Evolutionary conservation across 352 stramenopile genomes (phyloP).

Genomic region (Detonula confervacea): DNA sequence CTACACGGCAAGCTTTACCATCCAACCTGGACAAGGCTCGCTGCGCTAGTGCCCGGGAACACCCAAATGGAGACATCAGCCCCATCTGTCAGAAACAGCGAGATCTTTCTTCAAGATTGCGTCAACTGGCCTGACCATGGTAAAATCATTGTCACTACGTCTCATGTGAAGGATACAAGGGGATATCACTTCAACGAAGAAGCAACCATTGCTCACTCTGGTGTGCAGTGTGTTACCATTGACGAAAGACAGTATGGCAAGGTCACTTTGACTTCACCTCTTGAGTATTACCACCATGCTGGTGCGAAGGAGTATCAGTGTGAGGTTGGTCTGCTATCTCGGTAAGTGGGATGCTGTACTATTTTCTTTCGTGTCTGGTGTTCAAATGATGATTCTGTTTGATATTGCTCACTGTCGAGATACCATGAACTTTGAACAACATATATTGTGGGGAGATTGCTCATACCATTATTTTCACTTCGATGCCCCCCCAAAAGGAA

Average conservation of each 20-base stretch:
- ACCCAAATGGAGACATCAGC: too few species aligned
- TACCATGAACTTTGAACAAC: too few species aligned
- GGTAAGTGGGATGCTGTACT: too few species aligned
- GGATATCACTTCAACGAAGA: slow-evolving; percentile 42
- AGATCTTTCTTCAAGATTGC: slow-evolving; percentile 49
- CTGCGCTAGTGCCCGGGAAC: slow-evolving; percentile 36
- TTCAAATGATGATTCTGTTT: too few species aligned
- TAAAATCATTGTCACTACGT: slow-evolving; percentile 29
- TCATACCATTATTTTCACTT: too few species aligned
- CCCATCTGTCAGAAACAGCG: too few species aligned
- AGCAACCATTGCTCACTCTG: slow-evolving; percentile 12
- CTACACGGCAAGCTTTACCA: slow-evolving; percentile 65
- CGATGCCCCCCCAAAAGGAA: too few species aligned
- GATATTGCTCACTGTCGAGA: too few species aligned
- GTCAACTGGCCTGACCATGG: slow-evolving; percentile 62
- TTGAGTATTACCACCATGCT: slow-evolving; percentile 41
- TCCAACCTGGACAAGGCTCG: slow-evolving; percentile 67
- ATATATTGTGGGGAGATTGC: too few species aligned
- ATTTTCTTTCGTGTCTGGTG: too few species aligned
- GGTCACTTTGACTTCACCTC: slow-evolving; percentile 38
- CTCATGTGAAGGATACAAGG: slow-evolving; percentile 32
- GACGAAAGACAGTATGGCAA: slow-evolving; percentile 25
- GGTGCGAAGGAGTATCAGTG: slow-evolving; percentile 53
- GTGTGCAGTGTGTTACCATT: slow-evolving; percentile 14
- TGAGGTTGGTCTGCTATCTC: slow-evolving; percentile 61